Conservation (phyloP, 108 stramenopile species). For the Nannochloropsis oceanica region DNA sequence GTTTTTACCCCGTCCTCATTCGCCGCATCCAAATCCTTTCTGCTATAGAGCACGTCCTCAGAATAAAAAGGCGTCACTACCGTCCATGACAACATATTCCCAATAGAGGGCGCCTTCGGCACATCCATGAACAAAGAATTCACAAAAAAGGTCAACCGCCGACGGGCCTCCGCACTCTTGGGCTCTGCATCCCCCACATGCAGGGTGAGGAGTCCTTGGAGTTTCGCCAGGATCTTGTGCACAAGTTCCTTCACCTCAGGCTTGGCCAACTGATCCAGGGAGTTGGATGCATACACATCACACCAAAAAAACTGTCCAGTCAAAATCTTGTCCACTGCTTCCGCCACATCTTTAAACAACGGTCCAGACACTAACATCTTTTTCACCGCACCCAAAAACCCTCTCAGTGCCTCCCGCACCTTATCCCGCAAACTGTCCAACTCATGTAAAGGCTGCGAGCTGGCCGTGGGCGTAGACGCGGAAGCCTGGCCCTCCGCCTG, state of each 20-base stretch:
- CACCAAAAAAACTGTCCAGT: slow-evolving; percentile 75
- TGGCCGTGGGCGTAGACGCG: neutral
- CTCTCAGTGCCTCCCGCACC: slow-evolving; percentile 65
- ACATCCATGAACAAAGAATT: slow-evolving; percentile 98
- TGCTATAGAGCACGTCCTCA: slow-evolving; percentile 84
- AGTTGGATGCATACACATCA: slow-evolving; percentile 74
- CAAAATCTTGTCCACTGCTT: neutral
- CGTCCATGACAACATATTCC: slow-evolving; percentile 90
- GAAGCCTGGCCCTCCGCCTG: neutral
- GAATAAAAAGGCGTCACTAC: slow-evolving; percentile 91
- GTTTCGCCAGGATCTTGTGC: slow-evolving; percentile 24
- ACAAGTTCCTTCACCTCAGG: slow-evolving; percentile 23
- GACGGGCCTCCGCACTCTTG: slow-evolving; percentile 75
- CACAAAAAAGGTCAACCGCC: slow-evolving; percentile 88
- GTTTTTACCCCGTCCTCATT: slow-evolving; percentile 83
- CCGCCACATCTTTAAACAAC: neutral
- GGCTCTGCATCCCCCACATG: slow-evolving; percentile 87
- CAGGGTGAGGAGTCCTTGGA: slow-evolving; percentile 74
- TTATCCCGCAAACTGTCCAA: slow-evolving; percentile 75
- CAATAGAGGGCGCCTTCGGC: slow-evolving; percentile 80
- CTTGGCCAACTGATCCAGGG: slow-evolving; percentile 61
- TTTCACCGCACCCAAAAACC: slow-evolving; percentile 54
- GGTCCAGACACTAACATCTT: neutral
- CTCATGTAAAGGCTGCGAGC: neutral
- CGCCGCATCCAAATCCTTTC: slow-evolving; percentile 62